Evolutionary conservation across 2,329 filamentous ascomycete species (phyloP).

Genomic region (Teratosphaeriaceae sp.): DNA sequence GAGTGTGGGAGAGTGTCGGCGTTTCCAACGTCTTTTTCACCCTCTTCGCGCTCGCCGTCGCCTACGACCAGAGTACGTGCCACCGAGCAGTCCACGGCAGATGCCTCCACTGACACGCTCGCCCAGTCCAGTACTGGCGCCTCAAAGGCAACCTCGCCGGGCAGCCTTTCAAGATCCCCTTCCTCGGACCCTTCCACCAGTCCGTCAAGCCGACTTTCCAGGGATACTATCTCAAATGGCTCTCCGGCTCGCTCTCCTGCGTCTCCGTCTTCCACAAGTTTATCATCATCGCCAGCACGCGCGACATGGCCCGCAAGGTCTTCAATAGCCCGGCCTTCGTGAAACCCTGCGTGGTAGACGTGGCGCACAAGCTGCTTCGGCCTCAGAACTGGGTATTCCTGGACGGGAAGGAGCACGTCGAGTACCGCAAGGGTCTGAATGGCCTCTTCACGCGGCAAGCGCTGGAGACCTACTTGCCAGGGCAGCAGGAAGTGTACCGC

Average conservation of each 20-base stretch:
- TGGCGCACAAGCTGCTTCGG: conserved; percentile 86
- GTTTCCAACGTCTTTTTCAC: conserved; percentile 63
- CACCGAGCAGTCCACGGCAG: conserved; percentile 15
- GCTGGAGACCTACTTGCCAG: conserved; percentile 80
- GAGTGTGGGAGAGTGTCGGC: conserved; percentile 49
- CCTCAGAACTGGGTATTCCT: conserved; percentile 95
- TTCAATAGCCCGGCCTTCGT: conserved; percentile 90
- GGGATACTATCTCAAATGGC: conserved; percentile 88
- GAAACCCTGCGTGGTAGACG: conserved; percentile 94
- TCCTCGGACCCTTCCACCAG: conserved; percentile 85
- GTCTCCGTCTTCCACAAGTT: conserved; percentile 99
- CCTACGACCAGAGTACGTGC: conserved; percentile 83
- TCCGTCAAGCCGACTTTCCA: conserved; percentile 88
- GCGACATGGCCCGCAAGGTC: conserved; percentile 92
- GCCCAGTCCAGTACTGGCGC: conserved; percentile 41
- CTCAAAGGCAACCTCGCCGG: conserved; percentile 42
- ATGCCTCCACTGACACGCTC: conserved; percentile 13
- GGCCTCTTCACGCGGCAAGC: conserved; percentile 88
- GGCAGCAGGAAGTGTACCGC: conserved; percentile 87
- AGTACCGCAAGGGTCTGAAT: conserved; percentile 96
- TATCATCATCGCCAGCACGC: conserved; percentile 90
- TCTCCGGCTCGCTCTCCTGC: conserved; percentile 84
- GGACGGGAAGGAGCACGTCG: conserved; percentile 88
- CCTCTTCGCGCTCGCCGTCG: conserved; percentile 61
- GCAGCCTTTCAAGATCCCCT: conserved; percentile 42